A percentile compares a stretch with the other conserved stretches of the same genome.
Conservation (phyloP, 1,284 basidiomycete species). For the Ceratobasidium theobromae region DNA sequence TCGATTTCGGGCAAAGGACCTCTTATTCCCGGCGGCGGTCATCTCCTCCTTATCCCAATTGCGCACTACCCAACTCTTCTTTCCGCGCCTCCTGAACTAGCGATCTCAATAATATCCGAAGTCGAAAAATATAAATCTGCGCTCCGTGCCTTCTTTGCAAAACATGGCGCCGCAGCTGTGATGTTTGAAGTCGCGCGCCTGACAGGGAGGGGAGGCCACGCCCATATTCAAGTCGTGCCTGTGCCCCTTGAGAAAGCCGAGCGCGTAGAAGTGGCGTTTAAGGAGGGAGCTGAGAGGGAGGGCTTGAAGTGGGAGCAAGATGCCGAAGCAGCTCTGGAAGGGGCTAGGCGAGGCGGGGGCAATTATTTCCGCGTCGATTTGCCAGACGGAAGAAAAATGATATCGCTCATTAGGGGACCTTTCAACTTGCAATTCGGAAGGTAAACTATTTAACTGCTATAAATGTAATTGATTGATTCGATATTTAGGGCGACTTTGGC, state of each 20-base stretch:
- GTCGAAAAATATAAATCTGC: constrained; percentile 79
- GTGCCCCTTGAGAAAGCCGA: constrained; percentile 64
- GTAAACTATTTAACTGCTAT: constrained; percentile 50
- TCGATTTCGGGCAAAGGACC: constrained; percentile 45
- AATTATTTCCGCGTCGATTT: constrained; percentile 90
- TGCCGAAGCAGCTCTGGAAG: constrained; percentile 61
- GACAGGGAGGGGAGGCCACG: constrained; percentile 86
- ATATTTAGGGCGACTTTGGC: constrained; percentile 71
- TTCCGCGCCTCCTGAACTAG: constrained; percentile 73
- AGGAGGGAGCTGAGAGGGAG: constrained; percentile 60
- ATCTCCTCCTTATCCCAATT: constrained; percentile 88
- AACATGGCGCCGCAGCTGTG: constrained; percentile 67
- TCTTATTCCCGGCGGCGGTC: constrained; percentile 86
- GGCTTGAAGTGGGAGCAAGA: constrained; percentile 68
- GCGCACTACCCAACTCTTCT: constrained; percentile 63
- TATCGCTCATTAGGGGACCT: constrained; percentile 78
- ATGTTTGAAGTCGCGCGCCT: constrained; percentile 87
- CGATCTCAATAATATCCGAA: constrained; percentile 74
- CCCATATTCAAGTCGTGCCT: constrained; percentile 86
- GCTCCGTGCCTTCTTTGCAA: constrained; percentile 69
- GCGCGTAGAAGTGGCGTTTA: constrained; percentile 70
- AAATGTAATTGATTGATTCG: constrained; percentile 29
- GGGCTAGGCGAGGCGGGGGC: constrained; percentile 51
- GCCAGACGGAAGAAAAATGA: constrained; percentile 80
- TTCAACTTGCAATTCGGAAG: constrained; percentile 93